Percentiles rank a stretch among this genome's conserved stretches.
These are phyloP conservation scores for Russula olivacea DNA, from an alignment of 768 basidiomycete genomes.

Conservation along the genomic window DNA sequence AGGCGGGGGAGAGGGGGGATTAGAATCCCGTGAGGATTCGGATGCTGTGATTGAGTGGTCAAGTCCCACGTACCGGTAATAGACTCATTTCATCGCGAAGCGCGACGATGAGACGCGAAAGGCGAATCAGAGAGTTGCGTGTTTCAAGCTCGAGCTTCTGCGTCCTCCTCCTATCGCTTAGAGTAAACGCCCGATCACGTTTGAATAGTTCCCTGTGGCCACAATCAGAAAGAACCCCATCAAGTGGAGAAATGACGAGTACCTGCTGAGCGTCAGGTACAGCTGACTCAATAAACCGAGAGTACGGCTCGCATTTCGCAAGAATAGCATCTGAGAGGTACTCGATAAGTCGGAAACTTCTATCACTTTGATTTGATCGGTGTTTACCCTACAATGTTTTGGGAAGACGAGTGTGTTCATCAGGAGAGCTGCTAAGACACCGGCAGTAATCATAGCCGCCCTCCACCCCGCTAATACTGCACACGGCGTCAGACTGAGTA, in stretches of 20 bases:
- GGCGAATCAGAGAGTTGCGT: constrained; percentile 38
- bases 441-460: constrained; percentile 39
- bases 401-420: constrained; percentile 44
- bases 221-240: not conserved
- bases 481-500: not conserved
- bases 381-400: constrained; percentile 40
- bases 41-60: not conserved
- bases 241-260: constrained; percentile 12
- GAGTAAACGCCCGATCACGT: constrained; percentile 28
- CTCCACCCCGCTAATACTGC: constrained; percentile 39
- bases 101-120: constrained; percentile 36
- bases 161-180: constrained; percentile 33
- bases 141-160: constrained; percentile 40
- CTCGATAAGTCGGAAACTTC: not conserved
- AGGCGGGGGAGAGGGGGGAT: not conserved
- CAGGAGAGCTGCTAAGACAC: constrained; percentile 41
- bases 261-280: constrained; percentile 43
- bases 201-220: constrained; percentile 23
- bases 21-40: not conserved
- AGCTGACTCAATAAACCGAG: constrained; percentile 38
- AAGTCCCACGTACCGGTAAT: constrained; percentile 36
- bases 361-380: not conserved
- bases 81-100: constrained; percentile 47
- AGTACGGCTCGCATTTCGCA: constrained; percentile 36
- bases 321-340: constrained; percentile 36